Evolutionary conservation across 78 protist genomes (phyloP).

Genomic region (Polysphondylium violaceum): DNA sequence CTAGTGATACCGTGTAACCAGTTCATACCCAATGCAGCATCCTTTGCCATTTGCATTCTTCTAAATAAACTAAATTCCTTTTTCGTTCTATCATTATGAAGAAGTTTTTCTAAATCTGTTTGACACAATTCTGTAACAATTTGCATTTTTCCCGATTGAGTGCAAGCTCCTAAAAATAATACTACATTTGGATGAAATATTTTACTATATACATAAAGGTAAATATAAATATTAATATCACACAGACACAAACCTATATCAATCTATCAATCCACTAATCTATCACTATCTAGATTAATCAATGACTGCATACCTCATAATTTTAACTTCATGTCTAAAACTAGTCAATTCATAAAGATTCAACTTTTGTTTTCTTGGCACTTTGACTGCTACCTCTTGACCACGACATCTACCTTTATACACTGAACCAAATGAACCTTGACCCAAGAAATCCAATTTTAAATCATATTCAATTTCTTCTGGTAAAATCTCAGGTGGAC

Average conservation of each 20-base stretch:
- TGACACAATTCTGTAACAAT: conserved; percentile 81
- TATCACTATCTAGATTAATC: no score
- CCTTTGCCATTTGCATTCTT: conserved; percentile 82
- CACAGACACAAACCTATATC: no score
- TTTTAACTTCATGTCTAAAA: conserved; percentile 81
- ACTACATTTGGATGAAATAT: conserved; percentile 87
- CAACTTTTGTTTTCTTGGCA: conserved; percentile 77
- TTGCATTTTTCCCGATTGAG: conserved; percentile 77
- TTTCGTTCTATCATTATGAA: conserved; percentile 58
- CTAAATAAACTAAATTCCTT: conserved; percentile 67
- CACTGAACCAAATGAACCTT: conserved; percentile 85
- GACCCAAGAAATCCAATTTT: conserved; percentile 76
- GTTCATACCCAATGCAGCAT: conserved; percentile 87
- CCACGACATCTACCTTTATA: conserved; percentile 85
- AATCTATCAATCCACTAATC: no score
- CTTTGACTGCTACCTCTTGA: conserved; percentile 84
- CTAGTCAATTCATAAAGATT: conserved; percentile 59
- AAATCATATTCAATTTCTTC: conserved; percentile 75
- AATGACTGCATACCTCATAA: conserved; percentile 58
- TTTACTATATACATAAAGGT: background rate
- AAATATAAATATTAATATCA: background rate
- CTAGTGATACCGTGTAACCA: conserved; percentile 86
- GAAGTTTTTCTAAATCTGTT: conserved; percentile 73
- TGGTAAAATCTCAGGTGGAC: conserved; percentile 83
- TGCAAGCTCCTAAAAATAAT: conserved; percentile 82